Evolutionary conservation across 2,329 filamentous ascomycete species (phyloP).

Genomic region (Aspergillus oerlinghausenensis): DNA sequence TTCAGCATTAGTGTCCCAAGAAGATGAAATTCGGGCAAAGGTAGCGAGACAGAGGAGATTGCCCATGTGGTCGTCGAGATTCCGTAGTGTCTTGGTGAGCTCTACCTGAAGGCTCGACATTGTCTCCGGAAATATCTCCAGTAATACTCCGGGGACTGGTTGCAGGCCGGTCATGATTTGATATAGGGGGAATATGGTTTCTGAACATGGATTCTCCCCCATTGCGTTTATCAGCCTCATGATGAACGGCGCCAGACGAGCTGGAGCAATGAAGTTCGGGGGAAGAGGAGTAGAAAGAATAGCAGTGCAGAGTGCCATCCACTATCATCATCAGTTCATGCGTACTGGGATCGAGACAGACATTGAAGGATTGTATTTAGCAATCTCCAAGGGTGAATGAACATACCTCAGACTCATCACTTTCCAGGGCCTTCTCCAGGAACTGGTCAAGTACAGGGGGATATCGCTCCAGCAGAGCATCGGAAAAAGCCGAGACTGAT

Average conservation of each 20-base stretch:
- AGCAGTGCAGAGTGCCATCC: slow-evolving; percentile 25
- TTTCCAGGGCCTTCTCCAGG: slow-evolving; percentile 26
- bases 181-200: slow-evolving; percentile 33
- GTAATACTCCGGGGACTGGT: slow-evolving; percentile 21
- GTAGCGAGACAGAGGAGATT: slow-evolving; percentile 40
- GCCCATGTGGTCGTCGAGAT: slow-evolving; percentile 36
- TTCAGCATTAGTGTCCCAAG: slow-evolving; percentile 4
- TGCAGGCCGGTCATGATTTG: slow-evolving; percentile 28
- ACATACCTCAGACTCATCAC: slow-evolving; percentile 28
- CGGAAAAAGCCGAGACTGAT: slow-evolving; percentile 23
- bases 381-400: not conserved
- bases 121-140: slow-evolving; percentile 28
- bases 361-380: not conserved
- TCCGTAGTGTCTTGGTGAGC: slow-evolving; percentile 35
- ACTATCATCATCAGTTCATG: slow-evolving; percentile 19
- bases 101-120: slow-evolving; percentile 35
- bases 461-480: slow-evolving; percentile 30
- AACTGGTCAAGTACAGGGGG: slow-evolving; percentile 33
- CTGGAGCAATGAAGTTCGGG: slow-evolving; percentile 24
- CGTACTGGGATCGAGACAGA: not conserved
- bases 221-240: slow-evolving; percentile 26
- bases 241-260: slow-evolving; percentile 30
- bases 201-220: slow-evolving; percentile 25
- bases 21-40: slow-evolving; percentile 31
- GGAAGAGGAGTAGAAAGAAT: slow-evolving; percentile 35